phyloP scores from a whole-genome alignment of 345 rosid genomes.

The Bruguiera parviflora region DNA sequence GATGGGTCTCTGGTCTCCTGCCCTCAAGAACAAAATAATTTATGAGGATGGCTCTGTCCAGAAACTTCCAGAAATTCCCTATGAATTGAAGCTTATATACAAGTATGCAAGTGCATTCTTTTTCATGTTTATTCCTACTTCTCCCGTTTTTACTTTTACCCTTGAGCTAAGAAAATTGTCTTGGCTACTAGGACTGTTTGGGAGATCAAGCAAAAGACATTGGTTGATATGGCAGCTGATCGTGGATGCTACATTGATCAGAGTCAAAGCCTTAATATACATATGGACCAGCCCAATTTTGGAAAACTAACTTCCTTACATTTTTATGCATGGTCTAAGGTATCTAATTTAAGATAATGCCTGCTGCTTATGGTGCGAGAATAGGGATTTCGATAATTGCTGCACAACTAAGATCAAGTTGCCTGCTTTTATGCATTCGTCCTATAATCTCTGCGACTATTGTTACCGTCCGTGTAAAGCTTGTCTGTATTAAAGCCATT shows the following conservation, averaged over 20 bases:
- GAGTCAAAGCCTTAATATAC: conserved; percentile 92
- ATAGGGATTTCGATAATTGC: no score
- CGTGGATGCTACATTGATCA: conserved; percentile 94
- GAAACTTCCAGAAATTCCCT: conserved; percentile 65
- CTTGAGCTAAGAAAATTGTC: conserved; percentile 1
- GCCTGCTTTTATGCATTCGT: no score
- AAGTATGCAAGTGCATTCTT: conserved; percentile 40
- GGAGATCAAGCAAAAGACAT: conserved; percentile 89
- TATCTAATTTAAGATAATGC: conserved; percentile 16
- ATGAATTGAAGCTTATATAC: conserved; percentile 66
- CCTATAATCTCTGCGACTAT: not conserved
- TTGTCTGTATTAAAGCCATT: no score
- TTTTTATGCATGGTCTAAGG: conserved; percentile 86
- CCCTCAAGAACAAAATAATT: conserved; percentile 74
- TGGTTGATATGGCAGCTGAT: conserved; percentile 90
- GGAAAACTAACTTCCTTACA: conserved; percentile 79
- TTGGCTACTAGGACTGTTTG: conserved; percentile 66
- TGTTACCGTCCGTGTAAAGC: no score
- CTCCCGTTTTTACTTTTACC: not conserved
- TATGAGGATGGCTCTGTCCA: conserved; percentile 72
- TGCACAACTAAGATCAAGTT: no score
- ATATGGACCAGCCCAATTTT: conserved; percentile 84
- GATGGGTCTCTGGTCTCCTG: conserved; percentile 84
- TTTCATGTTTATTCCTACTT: not conserved
- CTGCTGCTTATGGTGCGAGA: no score